phyloP scores from a whole-genome alignment of 768 basidiomycete species.

The Collybia nuda region DNA sequence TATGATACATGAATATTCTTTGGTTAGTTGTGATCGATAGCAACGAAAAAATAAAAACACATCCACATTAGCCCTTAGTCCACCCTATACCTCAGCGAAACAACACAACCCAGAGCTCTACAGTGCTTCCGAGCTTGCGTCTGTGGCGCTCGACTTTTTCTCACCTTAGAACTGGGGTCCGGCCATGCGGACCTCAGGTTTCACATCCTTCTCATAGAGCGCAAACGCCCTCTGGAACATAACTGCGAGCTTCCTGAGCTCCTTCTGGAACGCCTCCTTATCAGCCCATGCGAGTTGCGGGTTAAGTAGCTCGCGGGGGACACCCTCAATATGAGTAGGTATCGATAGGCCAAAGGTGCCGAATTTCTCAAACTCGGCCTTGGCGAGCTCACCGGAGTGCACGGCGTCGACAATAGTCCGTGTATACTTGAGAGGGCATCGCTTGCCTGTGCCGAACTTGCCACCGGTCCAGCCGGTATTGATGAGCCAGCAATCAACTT shows the following conservation, averaged over 20 bases:
- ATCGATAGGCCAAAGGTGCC: constrained; percentile 81
- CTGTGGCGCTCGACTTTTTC: background rate
- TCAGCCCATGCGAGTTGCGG: constrained; percentile 85
- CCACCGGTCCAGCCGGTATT: constrained; percentile 98
- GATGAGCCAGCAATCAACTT: constrained; percentile 96
- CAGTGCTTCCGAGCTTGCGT: too few species aligned
- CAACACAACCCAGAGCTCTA: too few species aligned
- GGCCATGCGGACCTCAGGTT: constrained; percentile 75
- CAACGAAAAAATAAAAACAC: too few species aligned
- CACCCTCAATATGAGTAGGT: constrained; percentile 80
- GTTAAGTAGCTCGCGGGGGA: constrained; percentile 90
- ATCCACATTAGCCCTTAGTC: too few species aligned
- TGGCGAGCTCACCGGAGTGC: constrained; percentile 88
- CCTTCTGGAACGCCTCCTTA: constrained; percentile 86
- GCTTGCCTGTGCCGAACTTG: constrained; percentile 88
- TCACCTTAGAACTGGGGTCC: constrained; percentile 58
- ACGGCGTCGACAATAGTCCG: constrained; percentile 96
- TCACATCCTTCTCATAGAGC: constrained; percentile 86
- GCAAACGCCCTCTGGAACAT: constrained; percentile 97
- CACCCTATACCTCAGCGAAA: too few species aligned
- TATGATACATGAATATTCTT: too few species aligned
- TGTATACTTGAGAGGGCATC: constrained; percentile 95
- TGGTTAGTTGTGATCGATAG: too few species aligned
- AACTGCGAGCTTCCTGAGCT: constrained; percentile 82
- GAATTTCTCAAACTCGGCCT: constrained; percentile 85